Percentiles rank a stretch among this genome's conserved stretches.
phyloP scores from a whole-genome alignment of 2,329 filamentous ascomycete genomes.

The Aspergillus sp. region DNA sequence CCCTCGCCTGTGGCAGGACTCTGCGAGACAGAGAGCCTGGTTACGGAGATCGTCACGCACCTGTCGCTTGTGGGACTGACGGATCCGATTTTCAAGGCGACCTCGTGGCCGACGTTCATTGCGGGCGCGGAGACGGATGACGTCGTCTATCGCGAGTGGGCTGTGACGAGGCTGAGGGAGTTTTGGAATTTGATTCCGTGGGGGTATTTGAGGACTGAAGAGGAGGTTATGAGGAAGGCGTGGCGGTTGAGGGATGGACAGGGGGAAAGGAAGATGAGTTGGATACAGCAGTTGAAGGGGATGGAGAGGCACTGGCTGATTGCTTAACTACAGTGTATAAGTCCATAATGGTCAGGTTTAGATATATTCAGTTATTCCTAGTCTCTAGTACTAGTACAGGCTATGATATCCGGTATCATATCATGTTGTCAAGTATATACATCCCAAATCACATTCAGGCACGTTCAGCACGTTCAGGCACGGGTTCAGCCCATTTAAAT shows the following conservation, averaged over 20 bases:
- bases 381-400: too few species aligned
- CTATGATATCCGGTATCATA: neutral
- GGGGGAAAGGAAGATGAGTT: neutral
- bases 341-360: too few species aligned
- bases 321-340: neutral
- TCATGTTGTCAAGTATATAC: neutral
- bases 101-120: constrained; percentile 10
- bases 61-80: neutral
- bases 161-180: neutral
- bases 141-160: neutral
- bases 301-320: neutral
- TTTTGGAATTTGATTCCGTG: constrained; percentile 6
- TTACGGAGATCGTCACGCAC: neutral
- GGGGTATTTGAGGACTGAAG: constrained; percentile 8
- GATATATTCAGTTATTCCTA: neutral
- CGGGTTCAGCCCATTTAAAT: neutral
- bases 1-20: neutral
- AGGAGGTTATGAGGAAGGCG: constrained; percentile 6
- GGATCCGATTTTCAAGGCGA: constrained; percentile 8
- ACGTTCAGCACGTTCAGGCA: too few species aligned
- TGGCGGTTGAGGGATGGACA: constrained; percentile 1
- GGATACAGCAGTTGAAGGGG: neutral
- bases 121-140: constrained; percentile 7
- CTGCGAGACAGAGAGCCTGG: neutral
- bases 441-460: neutral